phyloP scores from a whole-genome alignment of 2,329 filamentous ascomycete species.

The Stylonectria norvegica region DNA sequence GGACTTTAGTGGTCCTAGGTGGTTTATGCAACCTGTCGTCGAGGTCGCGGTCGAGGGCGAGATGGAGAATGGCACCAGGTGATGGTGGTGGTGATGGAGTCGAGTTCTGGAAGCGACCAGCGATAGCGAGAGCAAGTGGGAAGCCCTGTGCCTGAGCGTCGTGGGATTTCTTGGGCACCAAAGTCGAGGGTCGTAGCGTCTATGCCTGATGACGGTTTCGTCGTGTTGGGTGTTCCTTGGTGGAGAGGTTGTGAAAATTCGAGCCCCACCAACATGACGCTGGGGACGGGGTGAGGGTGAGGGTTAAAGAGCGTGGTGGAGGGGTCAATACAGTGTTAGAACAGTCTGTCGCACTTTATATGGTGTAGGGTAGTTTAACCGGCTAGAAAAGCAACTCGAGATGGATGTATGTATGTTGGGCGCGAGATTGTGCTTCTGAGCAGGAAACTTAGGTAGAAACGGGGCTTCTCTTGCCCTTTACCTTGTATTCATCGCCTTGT shows the following conservation, averaged over 20 bases:
- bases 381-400: neutral
- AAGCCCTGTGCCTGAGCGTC: conserved; percentile 2
- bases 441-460: no score
- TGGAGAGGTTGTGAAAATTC: conserved; percentile 39
- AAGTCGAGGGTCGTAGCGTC: conserved; percentile 17
- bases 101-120: conserved; percentile 6
- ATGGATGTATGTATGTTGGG: no score
- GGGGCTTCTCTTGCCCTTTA: no score
- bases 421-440: no score
- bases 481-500: no score
- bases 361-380: conserved; percentile 1
- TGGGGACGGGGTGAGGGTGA: conserved; percentile 11
- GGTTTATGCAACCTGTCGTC: conserved; percentile 14
- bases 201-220: conserved; percentile 22
- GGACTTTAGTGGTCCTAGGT: conserved; percentile 12
- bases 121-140: conserved; percentile 5
- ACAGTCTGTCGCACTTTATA: conserved; percentile 2
- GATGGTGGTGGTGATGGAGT: neutral
- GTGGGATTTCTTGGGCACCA: conserved; percentile 23
- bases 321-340: conserved; percentile 21
- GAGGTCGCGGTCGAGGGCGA: conserved; percentile 21
- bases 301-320: conserved; percentile 21
- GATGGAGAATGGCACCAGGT: conserved; percentile 10
- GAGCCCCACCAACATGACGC: conserved; percentile 39
- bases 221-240: conserved; percentile 22